Base-by-base conservation (phyloP, 148 eudicot genomes). In the Mesembryanthemum crystallinum region DNA sequence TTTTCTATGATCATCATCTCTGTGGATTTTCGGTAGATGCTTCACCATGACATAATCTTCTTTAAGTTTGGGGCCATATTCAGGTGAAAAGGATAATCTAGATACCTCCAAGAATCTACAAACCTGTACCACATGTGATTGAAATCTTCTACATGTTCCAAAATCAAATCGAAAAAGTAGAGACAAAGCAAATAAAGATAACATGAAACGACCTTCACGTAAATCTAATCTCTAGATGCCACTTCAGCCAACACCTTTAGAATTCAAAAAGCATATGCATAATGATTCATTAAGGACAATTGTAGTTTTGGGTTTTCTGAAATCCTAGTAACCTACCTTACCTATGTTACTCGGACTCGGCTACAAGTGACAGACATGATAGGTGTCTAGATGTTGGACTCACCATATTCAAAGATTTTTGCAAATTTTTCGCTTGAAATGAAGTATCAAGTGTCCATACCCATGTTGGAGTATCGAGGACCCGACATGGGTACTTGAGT, bases 61-160 rank as follows among this genome's bases (percentile, higher is more conserved):
- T 83, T 88, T 95, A 69, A 91, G 93, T 84, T 95, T 95, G 67
- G 98, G 92, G 65, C 98, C 98, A 83, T 95, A 95, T 80, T 95
- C 98, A 18, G 96, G 94, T 32, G 90, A 86, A 88, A 95, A 95
- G 37, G 97, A 95, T 85, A 95, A 76, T 75, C 79, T 95, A 13
- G 98, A 95, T 75, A 90, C 98, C 84, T 92, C 97, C 88, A 95
- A 85, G 84, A 95, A 95, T 83, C 84, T 92, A 86, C 98, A 95
- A 23, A 95, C 98, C 98, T 95, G 61, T 76, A 83, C 49, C 2
- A 72, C 30, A 83, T 74, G 52, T 55, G 54, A 69, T 43, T 43
- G 32, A 71, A 47, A 35, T 52, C 55, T 45, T 27, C n/a, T 62
- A 58, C 78, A 55, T 24, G 58, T 49, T 39, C 20, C 63, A 64